Evolutionary conservation across 2,329 filamentous ascomycete genomes (phyloP), one percentile per base, ranked within the genome.

Genomic region (Fusarium lateritium): DNA sequence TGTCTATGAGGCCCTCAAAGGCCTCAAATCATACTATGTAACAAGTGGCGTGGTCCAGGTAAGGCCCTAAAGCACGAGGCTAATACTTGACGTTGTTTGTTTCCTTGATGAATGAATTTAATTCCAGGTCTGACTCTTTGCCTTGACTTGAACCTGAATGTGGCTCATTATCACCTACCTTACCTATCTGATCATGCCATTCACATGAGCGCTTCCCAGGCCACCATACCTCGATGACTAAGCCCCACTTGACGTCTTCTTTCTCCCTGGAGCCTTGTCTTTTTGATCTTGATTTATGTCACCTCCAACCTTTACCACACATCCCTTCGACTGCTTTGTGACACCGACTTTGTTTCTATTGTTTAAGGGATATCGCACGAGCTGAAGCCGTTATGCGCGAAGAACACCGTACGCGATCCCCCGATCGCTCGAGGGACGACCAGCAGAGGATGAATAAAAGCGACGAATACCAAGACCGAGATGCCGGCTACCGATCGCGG

Each of bases 401-500:
- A 73, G 79, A 83, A 55, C 75, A 82, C 56, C 68, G 71, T 54
- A 65, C 75, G 58, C 76, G 73, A 71, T 75, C 77, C 56, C 70
- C 76, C 63, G 76, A 76, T 57, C 69, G 73, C 60, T 75, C 72
- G 40, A 73, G 70, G 62, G 72, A 76, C 58, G 47, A 72, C 50
- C 73, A 77, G 56, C 68, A 71, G 56, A 71, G 54, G 38, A 62
- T 71, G 58, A 72, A 69, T 49, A 56, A 62, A 62, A 70, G 69
- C 61, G 63, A 75, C 51, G 62, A 70, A 63, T 61, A 54, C 63
- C 65, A 75, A 62, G 69, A 72, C 67, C 70, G 67, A 75, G 76
- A 79, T 74, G 79, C 82, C 72, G 78, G 79, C 77, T 78, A 80
- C 75, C 82, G 79, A 79, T 79, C 81, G 80, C 80, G 83, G 81